These are phyloP conservation scores for Endoconidiophora laricicola DNA, from an alignment of 2,329 filamentous ascomycete species.

Conservation along the genomic window DNA sequence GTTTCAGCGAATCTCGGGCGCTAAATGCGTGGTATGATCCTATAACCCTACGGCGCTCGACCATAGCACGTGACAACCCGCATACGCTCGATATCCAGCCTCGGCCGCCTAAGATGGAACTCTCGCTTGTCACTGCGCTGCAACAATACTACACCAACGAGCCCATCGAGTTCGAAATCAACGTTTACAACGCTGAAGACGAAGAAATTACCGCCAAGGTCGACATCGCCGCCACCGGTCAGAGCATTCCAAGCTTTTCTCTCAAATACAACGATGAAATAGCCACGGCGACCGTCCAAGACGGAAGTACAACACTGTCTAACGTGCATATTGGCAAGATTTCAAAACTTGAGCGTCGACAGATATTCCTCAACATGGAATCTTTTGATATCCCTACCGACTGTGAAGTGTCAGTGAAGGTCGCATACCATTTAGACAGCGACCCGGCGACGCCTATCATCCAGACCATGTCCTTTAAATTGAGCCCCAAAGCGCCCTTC, in stretches of 20 bases:
- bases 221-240: constrained; percentile 50
- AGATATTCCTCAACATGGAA: constrained; percentile 31
- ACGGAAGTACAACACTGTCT: constrained; percentile 27
- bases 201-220: constrained; percentile 57
- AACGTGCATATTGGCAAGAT: constrained; percentile 32
- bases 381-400: constrained; percentile 33
- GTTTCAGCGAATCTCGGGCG: constrained; percentile 27
- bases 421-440: constrained; percentile 61
- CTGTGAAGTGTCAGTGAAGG: constrained; percentile 55
- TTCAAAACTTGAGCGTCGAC: constrained; percentile 26
- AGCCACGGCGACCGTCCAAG: constrained; percentile 19
- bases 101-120: constrained; percentile 79
- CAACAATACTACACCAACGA: constrained; percentile 80
- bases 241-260: constrained; percentile 30
- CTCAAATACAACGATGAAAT: constrained; percentile 24
- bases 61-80: constrained; percentile 31
- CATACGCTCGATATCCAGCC: constrained; percentile 58
- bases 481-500: constrained; percentile 69
- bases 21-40: constrained; percentile 34
- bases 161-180: constrained; percentile 47
- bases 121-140: constrained; percentile 44
- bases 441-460: constrained; percentile 69
- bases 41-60: constrained; percentile 25
- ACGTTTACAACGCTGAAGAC: constrained; percentile 68
- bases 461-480: constrained; percentile 50